Conservation (phyloP, 2,329 filamentous ascomycete genomes). For the Sporothrix pallida region DNA sequence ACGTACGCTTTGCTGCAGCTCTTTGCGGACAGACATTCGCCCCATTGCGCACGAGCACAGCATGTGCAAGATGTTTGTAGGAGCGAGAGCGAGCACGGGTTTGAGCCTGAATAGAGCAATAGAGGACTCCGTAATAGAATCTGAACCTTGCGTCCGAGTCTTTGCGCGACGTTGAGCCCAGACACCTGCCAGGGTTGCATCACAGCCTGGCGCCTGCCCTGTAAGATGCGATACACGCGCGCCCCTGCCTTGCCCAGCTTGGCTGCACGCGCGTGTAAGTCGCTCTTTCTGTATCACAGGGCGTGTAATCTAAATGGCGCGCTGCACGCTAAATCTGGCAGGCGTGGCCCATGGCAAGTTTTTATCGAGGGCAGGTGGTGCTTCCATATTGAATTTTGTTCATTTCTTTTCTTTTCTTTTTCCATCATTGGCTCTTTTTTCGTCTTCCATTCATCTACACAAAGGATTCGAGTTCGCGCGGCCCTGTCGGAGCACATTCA, state of each 20-base stretch:
- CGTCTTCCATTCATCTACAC: neutral
- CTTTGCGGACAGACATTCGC: conserved; percentile 7
- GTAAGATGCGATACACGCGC: conserved; percentile 19
- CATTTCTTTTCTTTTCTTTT: neutral
- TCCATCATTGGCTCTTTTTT: neutral
- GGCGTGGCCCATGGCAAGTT: conserved; percentile 7
- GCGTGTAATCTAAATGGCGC: neutral
- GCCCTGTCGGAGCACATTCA: neutral
- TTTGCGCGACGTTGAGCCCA: conserved; percentile 6
- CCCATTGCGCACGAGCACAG: conserved; percentile 13
- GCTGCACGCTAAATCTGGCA: conserved; percentile 2
- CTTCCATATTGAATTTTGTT: neutral
- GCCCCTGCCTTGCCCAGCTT: conserved; percentile 10
- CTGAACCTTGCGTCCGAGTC: conserved; percentile 4
- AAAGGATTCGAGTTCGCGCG: conserved; percentile 10
- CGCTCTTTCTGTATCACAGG: conserved; percentile 1
- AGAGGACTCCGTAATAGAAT: neutral
- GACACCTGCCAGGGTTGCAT: conserved; percentile 26
- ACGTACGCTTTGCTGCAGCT: conserved; percentile 17
- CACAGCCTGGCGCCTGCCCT: conserved; percentile 19
- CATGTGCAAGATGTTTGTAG: neutral
- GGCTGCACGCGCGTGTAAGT: conserved; percentile 10
- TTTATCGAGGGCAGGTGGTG: neutral
- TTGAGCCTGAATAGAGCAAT: too few species aligned
- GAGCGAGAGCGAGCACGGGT: neutral